phyloP scores from a whole-genome alignment of 192 early-diverging fungal species.

The Podochytrium sp. region DNA sequence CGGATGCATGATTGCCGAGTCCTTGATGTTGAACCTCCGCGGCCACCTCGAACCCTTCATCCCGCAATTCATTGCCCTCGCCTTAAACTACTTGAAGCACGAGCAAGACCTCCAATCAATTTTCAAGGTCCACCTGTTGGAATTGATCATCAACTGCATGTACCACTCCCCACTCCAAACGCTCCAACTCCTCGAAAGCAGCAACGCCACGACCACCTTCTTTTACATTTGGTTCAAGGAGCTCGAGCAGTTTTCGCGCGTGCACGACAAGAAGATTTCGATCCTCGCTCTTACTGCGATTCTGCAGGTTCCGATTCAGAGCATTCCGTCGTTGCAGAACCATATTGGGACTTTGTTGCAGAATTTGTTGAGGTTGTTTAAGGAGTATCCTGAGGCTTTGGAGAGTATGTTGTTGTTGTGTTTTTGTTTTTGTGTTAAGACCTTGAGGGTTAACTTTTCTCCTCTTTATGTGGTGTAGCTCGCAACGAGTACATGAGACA shows the following conservation, averaged over 20 bases:
- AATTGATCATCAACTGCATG: slow-evolving; percentile 30
- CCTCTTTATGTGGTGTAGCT: neutral
- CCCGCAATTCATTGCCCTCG: slow-evolving; percentile 29
- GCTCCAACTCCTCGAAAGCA: slow-evolving; percentile 14
- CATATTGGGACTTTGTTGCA: slow-evolving; percentile 20
- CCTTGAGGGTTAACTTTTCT: neutral
- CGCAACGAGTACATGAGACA: slow-evolving; percentile 23
- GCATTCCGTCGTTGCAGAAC: slow-evolving; percentile 20
- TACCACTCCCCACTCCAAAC: slow-evolving; percentile 26
- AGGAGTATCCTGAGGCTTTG: slow-evolving; percentile 21
- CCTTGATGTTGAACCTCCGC: slow-evolving; percentile 81
- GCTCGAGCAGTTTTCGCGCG: slow-evolving; percentile 25
- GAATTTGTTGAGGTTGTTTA: slow-evolving; percentile 20
- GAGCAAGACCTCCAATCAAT: slow-evolving; percentile 20
- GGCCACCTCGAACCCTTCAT: slow-evolving; percentile 74
- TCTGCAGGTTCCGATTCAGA: slow-evolving; percentile 10
- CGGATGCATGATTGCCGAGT: slow-evolving; percentile 85
- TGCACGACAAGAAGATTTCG: slow-evolving; percentile 36
- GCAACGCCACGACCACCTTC: slow-evolving; percentile 19
- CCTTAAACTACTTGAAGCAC: slow-evolving; percentile 26
- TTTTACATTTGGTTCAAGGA: slow-evolving; percentile 37
- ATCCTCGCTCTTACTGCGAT: slow-evolving; percentile 30
- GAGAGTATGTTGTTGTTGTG: slow-evolving; percentile 1
- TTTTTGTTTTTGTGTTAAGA: neutral
- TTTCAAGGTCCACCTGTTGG: slow-evolving; percentile 28